Base-by-base conservation (phyloP, 257 asterid species). In the Ligustrum vulgare region DNA sequence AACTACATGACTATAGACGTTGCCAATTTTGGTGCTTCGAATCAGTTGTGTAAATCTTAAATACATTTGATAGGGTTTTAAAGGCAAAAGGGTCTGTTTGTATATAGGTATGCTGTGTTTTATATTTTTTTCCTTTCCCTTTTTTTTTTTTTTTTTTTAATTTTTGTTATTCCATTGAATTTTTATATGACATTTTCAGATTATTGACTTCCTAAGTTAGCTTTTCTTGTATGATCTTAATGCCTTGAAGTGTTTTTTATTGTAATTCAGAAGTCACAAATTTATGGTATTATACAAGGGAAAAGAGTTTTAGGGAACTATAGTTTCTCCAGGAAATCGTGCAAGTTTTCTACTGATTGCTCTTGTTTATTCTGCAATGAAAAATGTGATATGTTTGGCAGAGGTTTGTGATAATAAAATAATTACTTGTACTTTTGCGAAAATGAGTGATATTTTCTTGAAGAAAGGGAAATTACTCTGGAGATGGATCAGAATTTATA, bases 161-260 rank as follows among this genome's bases (percentile, higher is more conserved):
- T 36, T 11, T 43, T 11, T 2, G 49, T 13, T 43, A 43, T 43
- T 43, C 18, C 18, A 11, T 9, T 43, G 51, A 43, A 43, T 3
- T 66, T 67, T 77, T 35, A 54, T 33, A 69, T 77, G 75, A 65
- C 74, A 62, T 69, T 36, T 43, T 4, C 34, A 25, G 75, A n/a
- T 69, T 54, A 71, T 32, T 10, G 73, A 75, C 67, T 8, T 22
- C 64, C 70, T 58, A 22, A 54, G 45, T 9, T 39, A 32, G 64
- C 67, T 70, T 69, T 25, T 51, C 71, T 69, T 10, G 20, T 10
- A 51, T 1, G 63, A 56, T 62, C 15, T 72, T 72, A 36, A 6
- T n/a, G 67, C 60, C 43, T 71, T 43, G 23, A 31, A 72, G 23
- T 58, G 60, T 28, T 68, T 39, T 79, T 12, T 18, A 60, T 31